Evolutionary conservation across 306 rosid genomes (phyloP).

Genomic region (Fragaria iinumae): DNA sequence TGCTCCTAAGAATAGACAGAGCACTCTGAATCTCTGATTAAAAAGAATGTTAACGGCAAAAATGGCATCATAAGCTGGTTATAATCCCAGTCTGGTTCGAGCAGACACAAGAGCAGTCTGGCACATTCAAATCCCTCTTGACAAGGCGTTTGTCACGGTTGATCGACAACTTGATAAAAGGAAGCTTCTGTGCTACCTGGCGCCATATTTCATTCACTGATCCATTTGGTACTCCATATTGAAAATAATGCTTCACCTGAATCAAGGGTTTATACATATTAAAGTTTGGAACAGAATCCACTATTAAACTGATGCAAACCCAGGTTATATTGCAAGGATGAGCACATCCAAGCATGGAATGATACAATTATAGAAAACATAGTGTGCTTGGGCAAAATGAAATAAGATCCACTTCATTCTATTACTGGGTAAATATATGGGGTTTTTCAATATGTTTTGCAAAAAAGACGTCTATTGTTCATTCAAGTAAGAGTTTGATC

Average conservation of each 20-base stretch:
- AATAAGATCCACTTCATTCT: not conserved
- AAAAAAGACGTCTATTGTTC: not conserved
- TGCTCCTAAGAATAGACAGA: not conserved
- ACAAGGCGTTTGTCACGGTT: constrained; percentile 75
- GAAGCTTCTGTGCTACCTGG: constrained; percentile 75
- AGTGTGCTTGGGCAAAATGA: not conserved
- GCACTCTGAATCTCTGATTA: not conserved
- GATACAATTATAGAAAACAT: not conserved
- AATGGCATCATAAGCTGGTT: constrained; percentile 19
- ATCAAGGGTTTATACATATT: constrained; percentile 14
- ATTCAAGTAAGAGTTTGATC: not conserved
- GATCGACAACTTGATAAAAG: constrained; percentile 69
- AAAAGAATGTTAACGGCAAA: not conserved
- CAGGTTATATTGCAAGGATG: not conserved
- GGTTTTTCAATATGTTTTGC: not conserved
- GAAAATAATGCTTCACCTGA: constrained; percentile 80
- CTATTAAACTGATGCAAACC: not conserved
- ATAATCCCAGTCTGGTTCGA: constrained; percentile 50
- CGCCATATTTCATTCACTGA: constrained; percentile 86
- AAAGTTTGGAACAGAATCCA: not conserved
- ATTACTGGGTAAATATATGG: not conserved
- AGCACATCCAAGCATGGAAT: not conserved
- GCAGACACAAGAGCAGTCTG: constrained; percentile 75
- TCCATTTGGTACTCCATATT: constrained; percentile 53
- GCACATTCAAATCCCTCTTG: constrained; percentile 38